Evolutionary conservation across 352 stramenopile genomes (phyloP).

Genomic region (Thraustochytrium sp.): DNA sequence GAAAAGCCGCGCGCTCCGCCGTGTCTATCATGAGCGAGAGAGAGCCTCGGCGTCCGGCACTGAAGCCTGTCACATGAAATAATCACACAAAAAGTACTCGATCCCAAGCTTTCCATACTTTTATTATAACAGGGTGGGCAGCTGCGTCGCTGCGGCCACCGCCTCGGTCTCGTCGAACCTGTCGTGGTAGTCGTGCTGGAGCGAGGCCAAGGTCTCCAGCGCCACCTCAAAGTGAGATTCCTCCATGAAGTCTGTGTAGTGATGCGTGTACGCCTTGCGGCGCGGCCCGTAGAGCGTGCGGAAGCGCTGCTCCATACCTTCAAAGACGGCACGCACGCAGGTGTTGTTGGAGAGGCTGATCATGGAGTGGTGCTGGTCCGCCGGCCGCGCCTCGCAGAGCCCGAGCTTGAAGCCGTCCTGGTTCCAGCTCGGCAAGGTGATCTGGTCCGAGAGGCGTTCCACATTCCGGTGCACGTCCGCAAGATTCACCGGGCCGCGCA

Average conservation of each 20-base stretch:
- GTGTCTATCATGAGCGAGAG: neutral
- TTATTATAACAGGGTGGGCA: neutral
- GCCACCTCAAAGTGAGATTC: constrained; percentile 33
- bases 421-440: constrained; percentile 82
- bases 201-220: neutral
- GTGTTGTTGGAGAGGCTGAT: constrained; percentile 43
- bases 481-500: constrained; percentile 73
- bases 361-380: constrained; percentile 45
- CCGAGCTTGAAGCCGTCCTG: constrained; percentile 80
- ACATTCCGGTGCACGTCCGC: constrained; percentile 80
- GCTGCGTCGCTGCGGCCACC: neutral
- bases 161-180: neutral
- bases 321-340: neutral
- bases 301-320: constrained; percentile 31
- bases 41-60: too few relatives aligned
- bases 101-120: too few relatives aligned
- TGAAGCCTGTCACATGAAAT: too few relatives aligned
- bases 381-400: constrained; percentile 61
- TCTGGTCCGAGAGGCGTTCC: constrained; percentile 65
- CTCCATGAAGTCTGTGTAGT: constrained; percentile 45
- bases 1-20: too few relatives aligned
- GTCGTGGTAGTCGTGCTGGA: constrained; percentile 27
- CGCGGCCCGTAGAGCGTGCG: constrained; percentile 7
- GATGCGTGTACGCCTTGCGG: constrained; percentile 43
- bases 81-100: too few relatives aligned